Conservation (phyloP, 2,329 filamentous ascomycete genomes). For the Cladosporium sp. region DNA sequence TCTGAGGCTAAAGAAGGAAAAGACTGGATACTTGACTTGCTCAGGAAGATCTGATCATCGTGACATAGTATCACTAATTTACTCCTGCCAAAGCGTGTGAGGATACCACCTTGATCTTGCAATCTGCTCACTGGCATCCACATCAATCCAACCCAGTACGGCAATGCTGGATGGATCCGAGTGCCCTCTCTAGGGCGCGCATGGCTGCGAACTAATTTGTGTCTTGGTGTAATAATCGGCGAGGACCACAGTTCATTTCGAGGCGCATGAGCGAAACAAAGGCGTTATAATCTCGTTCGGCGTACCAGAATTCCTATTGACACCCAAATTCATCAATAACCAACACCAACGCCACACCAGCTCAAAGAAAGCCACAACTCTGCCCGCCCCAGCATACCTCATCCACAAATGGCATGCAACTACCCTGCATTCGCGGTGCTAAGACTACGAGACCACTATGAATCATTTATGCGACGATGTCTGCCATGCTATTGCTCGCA, state of each 20-base stretch:
- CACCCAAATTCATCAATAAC: slow-evolving; percentile 28
- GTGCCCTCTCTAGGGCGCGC: background rate
- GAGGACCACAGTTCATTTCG: background rate
- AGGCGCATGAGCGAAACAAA: background rate
- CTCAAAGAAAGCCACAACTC: slow-evolving; percentile 23
- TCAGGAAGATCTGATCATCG: slow-evolving; percentile 21
- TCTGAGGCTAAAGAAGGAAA: slow-evolving; percentile 49
- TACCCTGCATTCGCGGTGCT: background rate
- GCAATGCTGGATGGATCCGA: background rate
- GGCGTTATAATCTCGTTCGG: background rate
- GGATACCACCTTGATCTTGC: too few relatives aligned
- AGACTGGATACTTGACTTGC: slow-evolving; percentile 47
- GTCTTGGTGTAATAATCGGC: background rate
- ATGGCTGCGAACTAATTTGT: background rate
- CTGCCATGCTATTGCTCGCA: slow-evolving; percentile 13
- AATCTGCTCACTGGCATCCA: background rate
- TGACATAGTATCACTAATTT: background rate
- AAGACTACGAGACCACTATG: background rate
- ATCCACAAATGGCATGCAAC: background rate
- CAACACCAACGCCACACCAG: slow-evolving; percentile 19
- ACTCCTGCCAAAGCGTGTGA: too few relatives aligned
- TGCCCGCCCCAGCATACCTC: slow-evolving; percentile 19
- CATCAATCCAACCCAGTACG: background rate
- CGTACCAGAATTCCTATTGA: slow-evolving; percentile 30
- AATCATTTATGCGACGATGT: slow-evolving; percentile 1